Evolutionary conservation across 2,329 filamentous ascomycete genomes (phyloP).

Genomic region (Claviceps sp.): DNA sequence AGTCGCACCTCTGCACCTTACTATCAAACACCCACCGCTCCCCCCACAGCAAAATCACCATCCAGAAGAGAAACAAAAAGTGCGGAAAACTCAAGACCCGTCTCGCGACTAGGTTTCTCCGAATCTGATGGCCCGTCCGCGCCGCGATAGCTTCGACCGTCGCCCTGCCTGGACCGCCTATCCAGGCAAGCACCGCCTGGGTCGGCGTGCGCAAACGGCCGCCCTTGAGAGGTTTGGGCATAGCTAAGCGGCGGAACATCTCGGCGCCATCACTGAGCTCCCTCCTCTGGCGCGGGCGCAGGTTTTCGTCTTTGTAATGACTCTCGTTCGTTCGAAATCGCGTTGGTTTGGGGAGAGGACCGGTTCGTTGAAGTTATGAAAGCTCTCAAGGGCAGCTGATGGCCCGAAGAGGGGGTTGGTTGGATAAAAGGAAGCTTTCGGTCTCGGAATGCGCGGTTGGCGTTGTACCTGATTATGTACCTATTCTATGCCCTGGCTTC

Average conservation of each 20-base stretch:
- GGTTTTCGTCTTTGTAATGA: not conserved
- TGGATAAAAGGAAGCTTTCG: not conserved
- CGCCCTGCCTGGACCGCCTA: slow-evolving; percentile 26
- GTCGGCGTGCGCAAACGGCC: slow-evolving; percentile 2
- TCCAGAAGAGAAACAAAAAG: slow-evolving; percentile 59
- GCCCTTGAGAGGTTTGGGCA: slow-evolving; percentile 3
- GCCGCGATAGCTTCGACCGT: slow-evolving; percentile 19
- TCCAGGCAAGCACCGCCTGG: slow-evolving; percentile 18
- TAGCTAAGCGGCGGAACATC: slow-evolving; percentile 12
- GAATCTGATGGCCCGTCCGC: slow-evolving; percentile 15
- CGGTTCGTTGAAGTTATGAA: not conserved
- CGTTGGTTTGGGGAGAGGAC: not conserved
- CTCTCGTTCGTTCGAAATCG: not conserved
- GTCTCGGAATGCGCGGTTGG: not conserved
- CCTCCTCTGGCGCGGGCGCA: not conserved
- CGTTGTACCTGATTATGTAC: not conserved
- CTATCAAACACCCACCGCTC: slow-evolving; percentile 67
- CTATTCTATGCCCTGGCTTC: not conserved
- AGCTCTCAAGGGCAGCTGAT: not conserved
- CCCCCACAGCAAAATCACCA: slow-evolving; percentile 68
- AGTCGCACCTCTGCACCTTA: slow-evolving; percentile 59
- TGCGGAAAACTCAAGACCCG: slow-evolving; percentile 52
- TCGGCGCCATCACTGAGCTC: slow-evolving; percentile 16
- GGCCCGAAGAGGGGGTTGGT: not conserved
- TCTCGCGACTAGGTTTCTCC: slow-evolving; percentile 32